A percentile compares a stretch with the other conserved stretches of the same genome.
Evolutionary conservation across 1,284 basidiomycete species (phyloP).

Genomic region (Naganishia sp.): DNA sequence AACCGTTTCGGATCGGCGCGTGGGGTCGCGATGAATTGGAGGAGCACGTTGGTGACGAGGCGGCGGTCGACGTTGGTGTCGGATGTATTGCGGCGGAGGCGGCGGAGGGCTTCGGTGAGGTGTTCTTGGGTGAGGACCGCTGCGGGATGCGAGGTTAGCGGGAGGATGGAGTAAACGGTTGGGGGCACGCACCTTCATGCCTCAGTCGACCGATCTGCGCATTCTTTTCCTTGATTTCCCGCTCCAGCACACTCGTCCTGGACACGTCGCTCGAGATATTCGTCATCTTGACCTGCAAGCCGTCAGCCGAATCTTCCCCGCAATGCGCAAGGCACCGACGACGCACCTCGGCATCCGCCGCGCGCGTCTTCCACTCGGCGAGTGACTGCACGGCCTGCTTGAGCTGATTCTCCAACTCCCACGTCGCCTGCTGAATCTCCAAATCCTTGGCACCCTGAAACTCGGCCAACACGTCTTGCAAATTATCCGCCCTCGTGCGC

Average conservation of each 20-base stretch:
- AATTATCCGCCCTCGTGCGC: slow-evolving; percentile 72
- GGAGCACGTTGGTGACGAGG: slow-evolving; percentile 89
- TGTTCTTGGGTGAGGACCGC: slow-evolving; percentile 97
- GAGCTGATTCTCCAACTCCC: slow-evolving; percentile 76
- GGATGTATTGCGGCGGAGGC: slow-evolving; percentile 78
- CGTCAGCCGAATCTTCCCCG: slow-evolving; percentile 4
- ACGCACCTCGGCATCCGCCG: slow-evolving; percentile 76
- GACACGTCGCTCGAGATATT: slow-evolving; percentile 69
- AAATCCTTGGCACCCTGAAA: slow-evolving; percentile 72
- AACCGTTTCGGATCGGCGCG: slow-evolving; percentile 91
- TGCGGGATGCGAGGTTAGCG: slow-evolving; percentile 49
- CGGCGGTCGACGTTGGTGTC: slow-evolving; percentile 89
- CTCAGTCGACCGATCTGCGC: slow-evolving; percentile 86
- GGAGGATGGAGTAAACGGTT: background rate
- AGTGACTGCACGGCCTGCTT: slow-evolving; percentile 69
- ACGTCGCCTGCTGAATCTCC: slow-evolving; percentile 68
- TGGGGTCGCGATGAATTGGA: slow-evolving; percentile 88
- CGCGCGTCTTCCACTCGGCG: slow-evolving; percentile 81
- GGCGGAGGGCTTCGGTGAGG: slow-evolving; percentile 91
- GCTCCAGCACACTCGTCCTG: slow-evolving; percentile 70
- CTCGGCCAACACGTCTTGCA: slow-evolving; percentile 91
- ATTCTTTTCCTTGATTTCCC: slow-evolving; percentile 92
- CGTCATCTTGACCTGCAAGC: slow-evolving; percentile 59
- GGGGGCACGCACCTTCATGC: slow-evolving; percentile 74
- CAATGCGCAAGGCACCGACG: background rate